These are phyloP conservation scores for Saccharum officinarum DNA, from an alignment of 176 grass and related monocot genomes.

Conservation along the genomic window DNA sequence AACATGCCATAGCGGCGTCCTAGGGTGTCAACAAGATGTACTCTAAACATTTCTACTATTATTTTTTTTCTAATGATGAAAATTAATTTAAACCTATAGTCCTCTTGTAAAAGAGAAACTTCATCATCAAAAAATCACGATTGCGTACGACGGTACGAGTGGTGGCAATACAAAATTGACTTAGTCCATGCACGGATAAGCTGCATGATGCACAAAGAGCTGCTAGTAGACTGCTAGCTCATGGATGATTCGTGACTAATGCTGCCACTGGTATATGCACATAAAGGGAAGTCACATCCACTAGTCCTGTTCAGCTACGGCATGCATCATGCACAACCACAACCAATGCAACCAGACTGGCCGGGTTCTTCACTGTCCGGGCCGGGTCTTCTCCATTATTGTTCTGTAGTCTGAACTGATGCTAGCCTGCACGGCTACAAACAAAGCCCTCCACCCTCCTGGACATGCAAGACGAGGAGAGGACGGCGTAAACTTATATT, in stretches of 20 bases:
- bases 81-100: too few relatives aligned
- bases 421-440: too few relatives aligned
- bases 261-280: not conserved
- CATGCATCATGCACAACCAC: too few relatives aligned
- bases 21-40: too few relatives aligned
- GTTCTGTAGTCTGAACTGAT: not conserved
- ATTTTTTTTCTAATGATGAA: too few relatives aligned
- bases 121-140: not conserved
- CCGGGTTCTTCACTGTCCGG: too few relatives aligned
- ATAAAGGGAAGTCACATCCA: constrained; percentile 9
- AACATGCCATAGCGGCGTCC: too few relatives aligned
- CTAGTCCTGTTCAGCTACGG: not conserved
- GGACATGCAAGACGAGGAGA: not conserved
- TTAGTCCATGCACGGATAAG: not conserved
- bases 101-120: too few relatives aligned
- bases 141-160: not conserved
- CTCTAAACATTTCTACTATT: too few relatives aligned
- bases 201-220: not conserved
- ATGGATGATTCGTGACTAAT: constrained; percentile 17
- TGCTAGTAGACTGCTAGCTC: not conserved
- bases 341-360: too few relatives aligned
- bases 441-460: not conserved
- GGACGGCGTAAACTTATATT: not conserved
- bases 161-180: not conserved
- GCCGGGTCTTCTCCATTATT: not conserved